Evolutionary conservation across 176 grass and related monocot species (phyloP), one percentile per base, ranked within the genome.

Genomic region (Phyllostachys edulis): DNA sequence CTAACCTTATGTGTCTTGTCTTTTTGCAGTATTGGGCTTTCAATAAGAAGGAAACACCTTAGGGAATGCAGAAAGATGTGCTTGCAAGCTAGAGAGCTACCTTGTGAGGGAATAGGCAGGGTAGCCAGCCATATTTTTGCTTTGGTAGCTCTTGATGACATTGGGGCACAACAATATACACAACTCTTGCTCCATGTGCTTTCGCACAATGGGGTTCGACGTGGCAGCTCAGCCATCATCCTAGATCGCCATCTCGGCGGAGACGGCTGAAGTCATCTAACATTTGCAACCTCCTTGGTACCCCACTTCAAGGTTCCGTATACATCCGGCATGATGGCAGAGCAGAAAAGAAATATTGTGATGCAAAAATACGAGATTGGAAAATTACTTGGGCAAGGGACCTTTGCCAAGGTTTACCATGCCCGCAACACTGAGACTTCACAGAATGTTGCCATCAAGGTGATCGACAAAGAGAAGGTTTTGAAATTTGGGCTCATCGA

Each of bases 41-140:
- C 52, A 27, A 77, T 68, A 79, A 62, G 45, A 82, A 96, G 90
- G 86, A 83, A 73, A 79, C 91, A 76, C 68, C 75, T 84, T 85
- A 94, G 93, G 97, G 97, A 99, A 99, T 99, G 97, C 97, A 87
- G 97, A 96, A 88, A 99, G 93, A 99, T 99, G 93, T 99, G 97
- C 88, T 99, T 99, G 90, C 87, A 94, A 84, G 90, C 51, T 75
- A 94, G 82, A 88, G 87, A 89, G 87, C 89, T 89, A 84, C 87
- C 91, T 66, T 92, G 77, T 78, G 81, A 96, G 87, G 74, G 84
- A 39, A n/a, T 76, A 3, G 85, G 80, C 85, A 76, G 76, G 85
- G 80, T 84, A 84, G 75, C 62, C 27, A 13, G 36, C 63, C 85
- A 16, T 40, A 44, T 38, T 47, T 9, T 54, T 56, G 67, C 86